Percentiles rank a stretch among this genome's conserved stretches.
These are phyloP conservation scores for Tetramitus jugosus DNA, from an alignment of 208 protist species.

Conservation along the genomic window DNA sequence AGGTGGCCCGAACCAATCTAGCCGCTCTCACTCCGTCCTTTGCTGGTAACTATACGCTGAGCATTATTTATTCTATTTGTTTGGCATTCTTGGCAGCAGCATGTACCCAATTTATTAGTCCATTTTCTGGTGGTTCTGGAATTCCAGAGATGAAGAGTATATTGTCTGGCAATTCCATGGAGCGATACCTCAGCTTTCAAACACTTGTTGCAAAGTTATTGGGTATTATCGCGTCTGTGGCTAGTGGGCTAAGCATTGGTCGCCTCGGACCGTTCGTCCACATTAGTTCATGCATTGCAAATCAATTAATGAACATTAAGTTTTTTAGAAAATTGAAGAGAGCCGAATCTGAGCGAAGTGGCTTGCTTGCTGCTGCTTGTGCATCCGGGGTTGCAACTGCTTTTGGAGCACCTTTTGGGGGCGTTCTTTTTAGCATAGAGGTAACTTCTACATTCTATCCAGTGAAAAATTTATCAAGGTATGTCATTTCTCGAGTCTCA, in stretches of 20 bases:
- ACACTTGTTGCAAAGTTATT: not conserved
- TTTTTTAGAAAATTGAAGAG: constrained; percentile 21
- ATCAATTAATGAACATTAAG: constrained; percentile 18
- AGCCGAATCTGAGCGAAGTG: constrained; percentile 30
- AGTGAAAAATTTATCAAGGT: constrained; percentile 41
- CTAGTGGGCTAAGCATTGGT: not conserved
- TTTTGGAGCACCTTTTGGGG: constrained; percentile 52
- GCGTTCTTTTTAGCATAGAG: constrained; percentile 49
- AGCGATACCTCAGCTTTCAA: not conserved
- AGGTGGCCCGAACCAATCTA: not conserved
- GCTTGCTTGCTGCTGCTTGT: constrained; percentile 40
- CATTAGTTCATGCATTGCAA: not conserved
- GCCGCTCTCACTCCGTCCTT: not conserved
- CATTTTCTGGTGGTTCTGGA: not conserved
- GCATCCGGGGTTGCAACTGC: constrained; percentile 39
- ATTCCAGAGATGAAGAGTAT: not conserved
- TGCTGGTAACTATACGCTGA: not conserved
- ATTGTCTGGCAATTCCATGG: not conserved
- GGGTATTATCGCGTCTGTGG: not conserved
- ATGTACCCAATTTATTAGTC: not conserved
- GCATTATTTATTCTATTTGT: not conserved
- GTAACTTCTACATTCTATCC: constrained; percentile 49
- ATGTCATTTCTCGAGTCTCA: too few species aligned
- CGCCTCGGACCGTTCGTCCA: not conserved
- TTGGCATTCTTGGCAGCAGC: not conserved